Evolutionary conservation across 208 protist species (phyloP).

Genomic region (Herpetomonas samuelpessoai): DNA sequence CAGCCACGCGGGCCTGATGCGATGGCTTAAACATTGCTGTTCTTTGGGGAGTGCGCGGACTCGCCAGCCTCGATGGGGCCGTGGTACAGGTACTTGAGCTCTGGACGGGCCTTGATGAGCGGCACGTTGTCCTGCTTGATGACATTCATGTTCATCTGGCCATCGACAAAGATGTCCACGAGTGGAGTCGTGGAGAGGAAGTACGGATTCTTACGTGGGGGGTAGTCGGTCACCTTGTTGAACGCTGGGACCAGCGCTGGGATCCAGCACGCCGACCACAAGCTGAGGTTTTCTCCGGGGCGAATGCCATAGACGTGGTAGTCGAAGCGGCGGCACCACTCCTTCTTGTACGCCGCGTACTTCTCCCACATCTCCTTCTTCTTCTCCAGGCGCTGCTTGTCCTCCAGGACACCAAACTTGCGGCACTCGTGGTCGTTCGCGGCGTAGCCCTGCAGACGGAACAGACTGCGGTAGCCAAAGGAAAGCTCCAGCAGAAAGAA

Average conservation of each 20-base stretch:
- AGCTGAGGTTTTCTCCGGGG: slow-evolving; percentile 72
- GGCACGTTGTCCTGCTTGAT: slow-evolving; percentile 54
- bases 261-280: slow-evolving; percentile 84
- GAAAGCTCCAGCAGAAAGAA: slow-evolving; percentile 63
- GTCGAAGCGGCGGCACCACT: slow-evolving; percentile 90
- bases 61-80: slow-evolving; percentile 36
- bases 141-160: slow-evolving; percentile 37
- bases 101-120: slow-evolving; percentile 54
- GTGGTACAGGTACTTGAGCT: slow-evolving; percentile 80
- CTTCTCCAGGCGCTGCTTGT: slow-evolving; percentile 63
- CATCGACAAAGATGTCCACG: slow-evolving; percentile 58
- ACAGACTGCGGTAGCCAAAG: slow-evolving; percentile 82
- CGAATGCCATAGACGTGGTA: slow-evolving; percentile 90
- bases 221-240: slow-evolving; percentile 77
- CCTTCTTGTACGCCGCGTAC: slow-evolving; percentile 86
- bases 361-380: slow-evolving; percentile 83
- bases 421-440: slow-evolving; percentile 88
- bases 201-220: slow-evolving; percentile 87
- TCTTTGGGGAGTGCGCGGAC: slow-evolving; percentile 11
- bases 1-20: not conserved
- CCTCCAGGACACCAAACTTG: slow-evolving; percentile 86
- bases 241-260: slow-evolving; percentile 56
- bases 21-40: not conserved
- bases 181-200: slow-evolving; percentile 81
- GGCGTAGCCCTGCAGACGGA: slow-evolving; percentile 72